phyloP scores from a whole-genome alignment of 2,329 filamentous ascomycete species.

The Claviceps digitariae region DNA sequence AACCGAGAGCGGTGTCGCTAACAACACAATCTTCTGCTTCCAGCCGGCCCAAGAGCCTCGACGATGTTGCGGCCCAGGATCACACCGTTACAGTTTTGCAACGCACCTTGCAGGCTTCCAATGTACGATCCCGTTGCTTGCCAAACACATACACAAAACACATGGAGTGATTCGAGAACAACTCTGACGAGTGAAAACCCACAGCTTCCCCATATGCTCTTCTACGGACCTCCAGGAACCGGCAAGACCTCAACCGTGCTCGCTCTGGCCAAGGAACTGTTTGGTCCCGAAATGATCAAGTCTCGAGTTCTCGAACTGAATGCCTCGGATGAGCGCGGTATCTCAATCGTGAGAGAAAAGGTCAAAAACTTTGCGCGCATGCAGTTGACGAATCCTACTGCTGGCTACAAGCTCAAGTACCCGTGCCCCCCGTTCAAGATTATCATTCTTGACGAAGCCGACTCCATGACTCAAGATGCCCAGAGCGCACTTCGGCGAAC shows the following conservation, averaged over 20 bases:
- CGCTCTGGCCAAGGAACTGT: conserved; percentile 92
- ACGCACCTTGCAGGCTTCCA: conserved; percentile 85
- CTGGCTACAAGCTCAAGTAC: conserved; percentile 56
- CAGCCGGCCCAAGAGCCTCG: conserved; percentile 84
- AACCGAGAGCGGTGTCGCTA: background rate
- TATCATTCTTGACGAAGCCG: conserved; percentile 94
- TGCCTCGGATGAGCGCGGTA: conserved; percentile 95
- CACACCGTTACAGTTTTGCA: conserved; percentile 90
- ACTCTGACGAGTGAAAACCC: conserved; percentile 3
- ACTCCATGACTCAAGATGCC: conserved; percentile 98
- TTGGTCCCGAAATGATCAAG: conserved; percentile 86
- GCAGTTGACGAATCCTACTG: conserved; percentile 73
- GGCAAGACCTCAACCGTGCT: conserved; percentile 98
- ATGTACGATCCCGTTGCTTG: conserved; percentile 37
- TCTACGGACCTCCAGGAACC: conserved; percentile 94
- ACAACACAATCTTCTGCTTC: background rate
- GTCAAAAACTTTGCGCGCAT: conserved; percentile 97
- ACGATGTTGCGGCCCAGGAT: conserved; percentile 93
- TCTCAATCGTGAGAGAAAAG: conserved; percentile 92
- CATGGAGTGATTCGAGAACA: background rate
- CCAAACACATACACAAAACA: background rate
- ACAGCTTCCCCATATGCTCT: conserved; percentile 94
- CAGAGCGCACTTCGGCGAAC: conserved; percentile 85
- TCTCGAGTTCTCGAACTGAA: conserved; percentile 97
- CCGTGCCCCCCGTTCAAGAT: conserved; percentile 98